Evolutionary conservation across 345 rosid species (phyloP), one percentile per base, ranked within the genome.

Genomic region (Cardamine occulta): DNA sequence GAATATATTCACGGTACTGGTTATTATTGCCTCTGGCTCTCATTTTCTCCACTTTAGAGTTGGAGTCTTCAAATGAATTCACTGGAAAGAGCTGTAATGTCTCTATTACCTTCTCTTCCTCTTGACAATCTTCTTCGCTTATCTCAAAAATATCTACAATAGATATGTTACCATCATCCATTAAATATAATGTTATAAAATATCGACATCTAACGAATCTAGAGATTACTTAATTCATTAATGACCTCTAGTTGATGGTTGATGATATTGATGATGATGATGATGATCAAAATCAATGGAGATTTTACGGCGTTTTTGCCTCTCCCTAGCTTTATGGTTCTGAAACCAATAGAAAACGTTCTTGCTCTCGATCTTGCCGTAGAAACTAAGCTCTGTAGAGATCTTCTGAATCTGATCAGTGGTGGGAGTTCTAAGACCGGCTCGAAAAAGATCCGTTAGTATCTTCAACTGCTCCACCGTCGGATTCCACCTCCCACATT

Each of bases 401-500:
- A 94, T 94, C 83, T 88, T 91, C 75, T 91, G 98, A 76, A 93
- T 93, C 80, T 93, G 97, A 58, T 91, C 97, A 18, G 98, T 93
- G 75, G 91, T 91, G 0, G 98, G 98, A 17, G 97, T 91, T 65
- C 96, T 80, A 58, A 94, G 91, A 13, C 98, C 97, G 0, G 98
- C 90, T 82, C 88, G 53, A 84, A 94, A 94, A 82, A 94, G 73
- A 53, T 93, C 98, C 0, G 96, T 88, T 66, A 94, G 76, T 45
- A 91, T 87, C 68, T 91, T 89, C 49, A 90, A 91, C 74, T 94
- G 98, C 73, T 94, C 98, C 1, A 88, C 74, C 23, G 98, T 89
- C 0, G 97, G 98, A 74, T 91, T 94, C 98, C 98, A 94, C 26
- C 98, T 84, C 21, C 96, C 96, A n/a, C 98, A 91, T 82, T 94